A percentile compares a stretch with the other conserved stretches of the same genome.
phyloP scores from a whole-genome alignment of 306 rosid genomes.

The Mucuna pruriens region DNA sequence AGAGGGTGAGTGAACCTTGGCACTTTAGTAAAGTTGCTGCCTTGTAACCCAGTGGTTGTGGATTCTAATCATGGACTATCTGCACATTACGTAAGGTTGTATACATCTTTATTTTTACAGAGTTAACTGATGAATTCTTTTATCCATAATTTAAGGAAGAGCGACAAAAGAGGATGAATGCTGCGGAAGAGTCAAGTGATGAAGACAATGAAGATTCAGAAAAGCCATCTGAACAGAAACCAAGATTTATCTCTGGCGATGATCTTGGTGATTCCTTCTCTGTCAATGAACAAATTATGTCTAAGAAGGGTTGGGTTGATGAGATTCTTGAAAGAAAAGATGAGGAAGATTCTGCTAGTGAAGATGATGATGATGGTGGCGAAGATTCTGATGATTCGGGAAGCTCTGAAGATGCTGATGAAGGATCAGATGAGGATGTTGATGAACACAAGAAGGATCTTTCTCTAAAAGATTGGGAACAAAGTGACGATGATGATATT shows the following conservation, averaged over 20 bases:
- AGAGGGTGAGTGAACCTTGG: slow-evolving; percentile 9
- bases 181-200: slow-evolving; percentile 69
- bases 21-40: not conserved
- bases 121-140: not conserved
- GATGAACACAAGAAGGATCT: slow-evolving; percentile 40
- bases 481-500: slow-evolving; percentile 82
- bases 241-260: slow-evolving; percentile 78
- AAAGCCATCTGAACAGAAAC: slow-evolving; percentile 55
- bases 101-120: not conserved
- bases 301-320: slow-evolving; percentile 86
- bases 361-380: slow-evolving; percentile 60
- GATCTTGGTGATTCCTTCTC: slow-evolving; percentile 93
- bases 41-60: slow-evolving; percentile 9
- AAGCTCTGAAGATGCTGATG: slow-evolving; percentile 57
- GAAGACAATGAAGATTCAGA: slow-evolving; percentile 71
- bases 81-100: not conserved
- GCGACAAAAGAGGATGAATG: slow-evolving; percentile 86
- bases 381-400: slow-evolving; percentile 63
- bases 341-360: slow-evolving; percentile 62
- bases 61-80: slow-evolving; percentile 19
- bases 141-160: slow-evolving; percentile 64
- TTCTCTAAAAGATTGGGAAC: slow-evolving; percentile 91
- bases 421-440: slow-evolving; percentile 62
- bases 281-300: slow-evolving; percentile 55
- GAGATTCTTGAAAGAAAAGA: slow-evolving; percentile 70